phyloP scores from a whole-genome alignment of 768 basidiomycete species.

The Boletus coccyginus region DNA sequence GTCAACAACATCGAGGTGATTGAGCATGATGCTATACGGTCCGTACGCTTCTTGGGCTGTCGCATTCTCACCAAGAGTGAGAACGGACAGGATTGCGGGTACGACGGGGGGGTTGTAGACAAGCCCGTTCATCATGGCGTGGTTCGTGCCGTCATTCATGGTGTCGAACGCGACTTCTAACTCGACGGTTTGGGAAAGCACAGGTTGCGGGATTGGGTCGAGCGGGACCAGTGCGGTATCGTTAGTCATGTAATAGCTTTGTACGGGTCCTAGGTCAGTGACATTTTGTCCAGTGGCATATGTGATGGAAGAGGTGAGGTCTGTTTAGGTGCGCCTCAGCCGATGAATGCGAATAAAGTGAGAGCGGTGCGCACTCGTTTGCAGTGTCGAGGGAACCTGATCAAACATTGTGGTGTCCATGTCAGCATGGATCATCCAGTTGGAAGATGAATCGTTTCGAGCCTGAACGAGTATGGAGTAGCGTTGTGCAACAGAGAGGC shows the following conservation, averaged over 20 bases:
- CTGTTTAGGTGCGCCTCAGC: constrained; percentile 34
- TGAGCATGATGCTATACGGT: constrained; percentile 68
- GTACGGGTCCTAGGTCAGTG: constrained; percentile 51
- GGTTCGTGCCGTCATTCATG: constrained; percentile 83
- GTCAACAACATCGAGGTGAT: constrained; percentile 75
- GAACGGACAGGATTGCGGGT: constrained; percentile 71
- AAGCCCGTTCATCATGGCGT: constrained; percentile 69
- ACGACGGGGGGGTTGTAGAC: constrained; percentile 69
- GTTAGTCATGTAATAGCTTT: constrained; percentile 58
- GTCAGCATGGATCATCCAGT: constrained; percentile 90
- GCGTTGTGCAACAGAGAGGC: constrained; percentile 83
- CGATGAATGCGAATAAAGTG: neutral
- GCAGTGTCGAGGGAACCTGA: constrained; percentile 62
- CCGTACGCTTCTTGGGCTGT: constrained; percentile 74
- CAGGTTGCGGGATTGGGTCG: constrained; percentile 45
- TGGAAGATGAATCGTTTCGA: constrained; percentile 75
- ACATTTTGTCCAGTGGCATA: constrained; percentile 57
- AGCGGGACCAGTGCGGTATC: constrained; percentile 73
- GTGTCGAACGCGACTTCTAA: constrained; percentile 81
- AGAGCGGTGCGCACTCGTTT: constrained; percentile 56
- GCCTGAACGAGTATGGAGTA: constrained; percentile 93
- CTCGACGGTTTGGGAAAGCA: constrained; percentile 56
- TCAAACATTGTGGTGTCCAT: constrained; percentile 94
- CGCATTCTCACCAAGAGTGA: constrained; percentile 76
- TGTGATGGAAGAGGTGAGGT: constrained; percentile 80